These are phyloP conservation scores for Metschnikowia dekortorum DNA, from an alignment of 805 yeast species.

Conservation along the genomic window DNA sequence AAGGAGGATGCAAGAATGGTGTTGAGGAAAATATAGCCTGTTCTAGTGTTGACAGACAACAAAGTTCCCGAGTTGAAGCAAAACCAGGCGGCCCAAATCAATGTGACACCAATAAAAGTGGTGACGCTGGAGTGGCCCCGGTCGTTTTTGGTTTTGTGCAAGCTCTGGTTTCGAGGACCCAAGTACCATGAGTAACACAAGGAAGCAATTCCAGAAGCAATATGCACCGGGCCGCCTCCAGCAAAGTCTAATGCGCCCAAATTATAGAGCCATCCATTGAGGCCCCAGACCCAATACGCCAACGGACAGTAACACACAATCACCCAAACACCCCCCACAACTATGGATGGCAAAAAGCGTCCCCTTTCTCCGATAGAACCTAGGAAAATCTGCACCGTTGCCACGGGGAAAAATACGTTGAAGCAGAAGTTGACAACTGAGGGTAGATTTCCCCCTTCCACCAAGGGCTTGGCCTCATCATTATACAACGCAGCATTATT, in stretches of 20 bases:
- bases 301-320: constrained; percentile 44
- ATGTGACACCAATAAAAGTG: constrained; percentile 41
- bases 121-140: constrained; percentile 34
- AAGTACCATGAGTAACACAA: constrained; percentile 39
- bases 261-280: constrained; percentile 40
- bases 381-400: constrained; percentile 45
- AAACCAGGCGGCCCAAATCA: constrained; percentile 48
- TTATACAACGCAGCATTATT: constrained; percentile 36
- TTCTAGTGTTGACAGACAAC: constrained; percentile 36
- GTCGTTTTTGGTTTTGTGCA: constrained; percentile 20
- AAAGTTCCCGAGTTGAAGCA: constrained; percentile 47
- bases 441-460: constrained; percentile 46
- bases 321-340: constrained; percentile 38
- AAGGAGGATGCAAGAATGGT: constrained; percentile 50
- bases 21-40: constrained; percentile 44
- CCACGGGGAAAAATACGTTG: constrained; percentile 44
- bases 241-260: constrained; percentile 46
- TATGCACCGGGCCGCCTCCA: constrained; percentile 49
- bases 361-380: constrained; percentile 44
- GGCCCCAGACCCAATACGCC: constrained; percentile 46
- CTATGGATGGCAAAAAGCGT: constrained; percentile 36
- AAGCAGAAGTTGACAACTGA: constrained; percentile 42
- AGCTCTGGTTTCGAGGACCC: constrained; percentile 36
- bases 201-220: constrained; percentile 41
- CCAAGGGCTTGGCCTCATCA: constrained; percentile 36